A percentile compares a stretch with the other conserved stretches of the same genome.
These are phyloP conservation scores for Ustilago esculenta DNA, from an alignment of 1,284 basidiomycete genomes.

Conservation along the genomic window DNA sequence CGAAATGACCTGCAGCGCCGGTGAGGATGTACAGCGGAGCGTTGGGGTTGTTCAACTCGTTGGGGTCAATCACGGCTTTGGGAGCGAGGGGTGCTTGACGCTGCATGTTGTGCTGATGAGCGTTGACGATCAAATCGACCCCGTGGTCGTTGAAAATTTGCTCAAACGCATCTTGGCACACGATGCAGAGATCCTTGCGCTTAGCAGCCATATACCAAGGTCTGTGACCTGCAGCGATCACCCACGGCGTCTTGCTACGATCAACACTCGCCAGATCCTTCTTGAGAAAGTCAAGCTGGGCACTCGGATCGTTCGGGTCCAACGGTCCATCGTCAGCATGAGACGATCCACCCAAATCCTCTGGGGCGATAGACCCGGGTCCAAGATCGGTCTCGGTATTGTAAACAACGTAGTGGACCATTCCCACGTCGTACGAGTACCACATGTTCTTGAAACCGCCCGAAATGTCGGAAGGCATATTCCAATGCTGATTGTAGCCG, in stretches of 20 bases:
- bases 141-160: constrained; percentile 57
- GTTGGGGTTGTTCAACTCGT: constrained; percentile 53
- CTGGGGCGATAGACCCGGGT: constrained; percentile 22
- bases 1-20: constrained; percentile 64
- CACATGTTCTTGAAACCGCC: constrained; percentile 25
- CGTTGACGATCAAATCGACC: constrained; percentile 61
- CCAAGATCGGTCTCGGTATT: constrained; percentile 48
- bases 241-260: constrained; percentile 66
- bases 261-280: constrained; percentile 65
- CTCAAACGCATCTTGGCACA: constrained; percentile 66
- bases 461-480: constrained; percentile 26
- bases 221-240: constrained; percentile 65
- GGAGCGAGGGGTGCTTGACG: constrained; percentile 54
- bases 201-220: constrained; percentile 50
- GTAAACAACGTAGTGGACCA: constrained; percentile 39
- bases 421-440: constrained; percentile 37
- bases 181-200: constrained; percentile 33
- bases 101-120: constrained; percentile 67
- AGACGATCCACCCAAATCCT: constrained; percentile 29
- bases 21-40: constrained; percentile 55
- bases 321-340: constrained; percentile 15
- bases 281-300: constrained; percentile 44
- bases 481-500: constrained; percentile 33
- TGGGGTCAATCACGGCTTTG: constrained; percentile 45
- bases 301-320: neutral